Evolutionary conservation across 2,329 filamentous ascomycete species (phyloP), one percentile per base, ranked within the genome.

Genomic region (Monosporascus sp.): DNA sequence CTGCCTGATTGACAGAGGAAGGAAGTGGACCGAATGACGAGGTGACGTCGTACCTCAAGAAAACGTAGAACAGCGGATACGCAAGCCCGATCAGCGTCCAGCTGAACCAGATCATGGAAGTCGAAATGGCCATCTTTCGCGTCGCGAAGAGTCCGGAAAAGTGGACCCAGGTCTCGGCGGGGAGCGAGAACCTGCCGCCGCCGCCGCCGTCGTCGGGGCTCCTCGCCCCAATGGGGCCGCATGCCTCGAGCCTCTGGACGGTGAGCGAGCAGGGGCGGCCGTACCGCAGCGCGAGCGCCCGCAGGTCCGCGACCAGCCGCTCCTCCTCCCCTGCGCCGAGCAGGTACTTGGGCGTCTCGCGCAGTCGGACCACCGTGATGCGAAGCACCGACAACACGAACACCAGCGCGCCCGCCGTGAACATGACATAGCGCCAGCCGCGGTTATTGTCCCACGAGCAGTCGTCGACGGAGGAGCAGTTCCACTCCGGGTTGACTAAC

Each of bases 61-160:
- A 91, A 51, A 90, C 86, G 59, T 88, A 87, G 69, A 88, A 91
- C 0, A 91, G 74, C 0, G 88, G 87, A 61, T 90, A 91, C 0
- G 85, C 86, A 0, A 91, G 76, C 7, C 87, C 87, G 36, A 90
- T 87, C 2, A 87, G 64, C 0, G 81, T 76, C 87, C 87, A 91
- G 0, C 82, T 85, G 6, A 87, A 64, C 81, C 85, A 88, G 57
- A 90, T 83, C 54, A 90, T 70, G 0, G 71, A 57, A 0, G 86
- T 91, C 0, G 82, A 86, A 2, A 84, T 64, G 1, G 73, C 81
- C 52, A 90, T 81, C 53, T 75, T 78, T 50, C 68, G 78, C 1
- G 84, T 88, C 0, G 73, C 71, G 61, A 87, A 91, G 1, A 91
- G 77, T 3, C 86, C 87, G 17, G 75, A 73, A 24, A 91, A 64